Evolutionary conservation across 768 basidiomycete species (phyloP), one percentile per base, ranked within the genome.

Genomic region (Pleurotus pulmonarius): DNA sequence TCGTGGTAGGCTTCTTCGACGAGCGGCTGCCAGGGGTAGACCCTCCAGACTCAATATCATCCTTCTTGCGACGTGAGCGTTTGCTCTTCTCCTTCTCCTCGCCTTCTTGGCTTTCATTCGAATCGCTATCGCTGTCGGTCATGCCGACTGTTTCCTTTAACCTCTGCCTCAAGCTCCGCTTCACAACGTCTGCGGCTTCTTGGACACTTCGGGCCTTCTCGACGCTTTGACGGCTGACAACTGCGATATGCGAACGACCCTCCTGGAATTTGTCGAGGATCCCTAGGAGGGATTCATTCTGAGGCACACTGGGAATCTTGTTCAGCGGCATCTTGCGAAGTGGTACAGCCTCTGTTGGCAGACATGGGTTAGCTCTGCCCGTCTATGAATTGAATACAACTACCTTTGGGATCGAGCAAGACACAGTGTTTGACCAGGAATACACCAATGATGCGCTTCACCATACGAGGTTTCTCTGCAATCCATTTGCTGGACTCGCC

Each of bases 231-330:
- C 90, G 83, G 59, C 85, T 86, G 53, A 94, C 91, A 61, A 95
- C 89, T 18, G 93, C 93, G 83, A 96, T 94, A 67, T 96, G 93
- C 41, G 88, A 91, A 26, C 91, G 80, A 3, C 92, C 93, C 65
- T 93, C 92, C 68, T 94, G 92, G 69, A 95, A 95, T 58, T 79
- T 87, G 68, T 94, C 92, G 29, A 95, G 77, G 59, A 94, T 90
- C 22, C 88, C 85, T 12, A 94, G 79, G 0, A 96, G 75, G 20
- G 92, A 82, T 69, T 93, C 90, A 63, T 95, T 92, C 44, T 86
- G 87, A 2, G 92, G 90, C 3, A 95, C 90, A 53, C 88, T 90
- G 0, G 87, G 89, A 5, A 94, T 89, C 64, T 87, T 90, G 71
- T 94, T 93, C 46, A 96, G 74, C 0, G 90, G 91, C 44, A 96